Conservation (phyloP, 129 eudicot genomes). For the Chrysanthemum seticuspe region DNA sequence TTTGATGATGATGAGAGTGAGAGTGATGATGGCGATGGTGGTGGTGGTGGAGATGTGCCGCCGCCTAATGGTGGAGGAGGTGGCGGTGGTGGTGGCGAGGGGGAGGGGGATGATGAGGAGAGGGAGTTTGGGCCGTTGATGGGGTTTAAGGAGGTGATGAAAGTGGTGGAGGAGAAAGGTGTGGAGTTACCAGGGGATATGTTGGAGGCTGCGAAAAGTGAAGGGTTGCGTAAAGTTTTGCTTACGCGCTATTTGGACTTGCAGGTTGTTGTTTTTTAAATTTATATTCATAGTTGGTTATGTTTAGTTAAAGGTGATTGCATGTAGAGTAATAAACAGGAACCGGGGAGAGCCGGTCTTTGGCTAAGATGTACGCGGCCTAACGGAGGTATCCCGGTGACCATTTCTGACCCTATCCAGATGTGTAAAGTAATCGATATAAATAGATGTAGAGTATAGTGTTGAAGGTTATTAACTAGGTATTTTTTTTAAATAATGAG, state of each 20-base stretch:
- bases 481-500: too few species aligned
- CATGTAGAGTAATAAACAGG: too few species aligned
- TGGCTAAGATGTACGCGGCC: too few species aligned
- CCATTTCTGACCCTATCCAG: too few species aligned
- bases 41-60: slow-evolving; percentile 34
- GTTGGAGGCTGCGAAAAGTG: slow-evolving; percentile 73
- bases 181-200: slow-evolving; percentile 73
- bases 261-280: slow-evolving; percentile 44
- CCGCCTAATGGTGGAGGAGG: slow-evolving; percentile 45
- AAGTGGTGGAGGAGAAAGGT: slow-evolving; percentile 65
- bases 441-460: too few species aligned
- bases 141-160: slow-evolving; percentile 72
- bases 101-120: slow-evolving; percentile 57
- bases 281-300: too few species aligned
- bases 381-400: too few species aligned
- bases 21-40: slow-evolving; percentile 41
- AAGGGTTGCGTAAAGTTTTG: slow-evolving; percentile 63
- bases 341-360: too few species aligned
- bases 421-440: too few species aligned
- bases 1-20: slow-evolving; percentile 35
- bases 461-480: too few species aligned
- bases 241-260: slow-evolving; percentile 72
- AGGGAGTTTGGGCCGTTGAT: slow-evolving; percentile 80
- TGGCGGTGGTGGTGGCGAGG: slow-evolving; percentile 48
- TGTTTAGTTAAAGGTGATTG: too few species aligned